Percentiles rank a stretch among this genome's conserved stretches.
Evolutionary conservation across 441 rosid genomes (phyloP).

Genomic region (Biscutella laevigata): DNA sequence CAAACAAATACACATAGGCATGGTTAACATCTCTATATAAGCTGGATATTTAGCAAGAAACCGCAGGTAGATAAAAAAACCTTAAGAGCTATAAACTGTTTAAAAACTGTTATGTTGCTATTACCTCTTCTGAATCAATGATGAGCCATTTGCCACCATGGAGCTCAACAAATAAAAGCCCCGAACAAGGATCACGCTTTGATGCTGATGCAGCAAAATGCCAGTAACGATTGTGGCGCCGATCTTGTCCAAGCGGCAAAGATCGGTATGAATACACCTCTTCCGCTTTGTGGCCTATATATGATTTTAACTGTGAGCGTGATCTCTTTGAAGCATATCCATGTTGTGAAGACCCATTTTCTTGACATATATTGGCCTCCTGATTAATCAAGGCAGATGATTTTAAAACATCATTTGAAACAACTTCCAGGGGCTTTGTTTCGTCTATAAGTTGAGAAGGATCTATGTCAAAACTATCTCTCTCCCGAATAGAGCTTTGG

Average conservation of each 20-base stretch:
- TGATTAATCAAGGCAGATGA: constrained; percentile 29
- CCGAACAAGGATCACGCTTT: constrained; percentile 79
- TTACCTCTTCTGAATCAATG: constrained; percentile 91
- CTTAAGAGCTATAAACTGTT: neutral
- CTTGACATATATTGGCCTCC: constrained; percentile 46
- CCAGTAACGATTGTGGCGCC: constrained; percentile 96
- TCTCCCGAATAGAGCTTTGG: constrained; percentile 50
- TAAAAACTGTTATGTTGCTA: neutral
- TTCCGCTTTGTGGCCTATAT: constrained; percentile 82
- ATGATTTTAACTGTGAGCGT: constrained; percentile 87
- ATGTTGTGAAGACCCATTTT: constrained; percentile 42
- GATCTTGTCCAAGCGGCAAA: constrained; percentile 98
- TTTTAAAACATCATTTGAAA: constrained; percentile 32
- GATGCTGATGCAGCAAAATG: constrained; percentile 90
- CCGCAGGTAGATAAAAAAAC: neutral
- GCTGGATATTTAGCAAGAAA: neutral
- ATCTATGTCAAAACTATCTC: constrained; percentile 37
- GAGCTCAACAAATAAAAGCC: constrained; percentile 80
- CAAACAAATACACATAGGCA: constrained; percentile 9
- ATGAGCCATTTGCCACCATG: constrained; percentile 76
- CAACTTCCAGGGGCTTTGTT: constrained; percentile 44
- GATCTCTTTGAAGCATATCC: constrained; percentile 75
- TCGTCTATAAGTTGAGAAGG: constrained; percentile 45
- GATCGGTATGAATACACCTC: constrained; percentile 87
- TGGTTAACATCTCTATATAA: constrained; percentile 2